Percentiles rank a stretch among this genome's conserved stretches.
Conservation (phyloP, 306 rosid species). For the Medicago lupulina region DNA sequence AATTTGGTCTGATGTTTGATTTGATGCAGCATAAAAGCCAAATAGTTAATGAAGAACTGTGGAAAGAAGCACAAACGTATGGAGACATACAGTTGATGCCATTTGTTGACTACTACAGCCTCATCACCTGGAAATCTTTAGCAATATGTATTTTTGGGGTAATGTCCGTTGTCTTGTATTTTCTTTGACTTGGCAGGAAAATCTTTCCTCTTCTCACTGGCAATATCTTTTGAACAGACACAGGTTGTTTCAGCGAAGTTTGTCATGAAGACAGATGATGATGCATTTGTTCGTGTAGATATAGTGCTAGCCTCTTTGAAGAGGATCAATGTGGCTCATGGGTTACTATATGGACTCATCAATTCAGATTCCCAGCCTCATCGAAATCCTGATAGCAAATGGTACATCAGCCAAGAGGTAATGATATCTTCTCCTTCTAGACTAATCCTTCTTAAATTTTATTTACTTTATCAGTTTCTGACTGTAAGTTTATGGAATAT, state of each 20-base stretch:
- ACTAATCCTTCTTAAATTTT: background rate
- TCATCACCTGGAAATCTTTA: slow-evolving; percentile 96
- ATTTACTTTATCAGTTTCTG: slow-evolving; percentile 31
- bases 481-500: background rate
- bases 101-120: slow-evolving; percentile 94
- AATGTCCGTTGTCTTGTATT: slow-evolving; percentile 55
- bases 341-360: slow-evolving; percentile 91
- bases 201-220: slow-evolving; percentile 44
- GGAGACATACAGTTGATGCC: slow-evolving; percentile 98
- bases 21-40: slow-evolving; percentile 88
- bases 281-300: slow-evolving; percentile 93
- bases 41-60: slow-evolving; percentile 90
- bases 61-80: slow-evolving; percentile 93
- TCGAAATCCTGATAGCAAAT: slow-evolving; percentile 87
- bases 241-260: slow-evolving; percentile 91
- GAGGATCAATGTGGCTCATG: slow-evolving; percentile 58
- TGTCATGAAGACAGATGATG: slow-evolving; percentile 99
- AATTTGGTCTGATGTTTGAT: slow-evolving; percentile 46
- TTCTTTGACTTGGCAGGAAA: slow-evolving; percentile 36
- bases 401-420: slow-evolving; percentile 95
- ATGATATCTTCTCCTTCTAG: slow-evolving; percentile 17
- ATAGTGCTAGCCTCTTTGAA: slow-evolving; percentile 78
- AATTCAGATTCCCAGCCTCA: slow-evolving; percentile 91
- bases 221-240: slow-evolving; percentile 67
- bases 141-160: slow-evolving; percentile 97